phyloP scores from a whole-genome alignment of 371 early-diverging fungal genomes.

The Parasitella parasitica region DNA sequence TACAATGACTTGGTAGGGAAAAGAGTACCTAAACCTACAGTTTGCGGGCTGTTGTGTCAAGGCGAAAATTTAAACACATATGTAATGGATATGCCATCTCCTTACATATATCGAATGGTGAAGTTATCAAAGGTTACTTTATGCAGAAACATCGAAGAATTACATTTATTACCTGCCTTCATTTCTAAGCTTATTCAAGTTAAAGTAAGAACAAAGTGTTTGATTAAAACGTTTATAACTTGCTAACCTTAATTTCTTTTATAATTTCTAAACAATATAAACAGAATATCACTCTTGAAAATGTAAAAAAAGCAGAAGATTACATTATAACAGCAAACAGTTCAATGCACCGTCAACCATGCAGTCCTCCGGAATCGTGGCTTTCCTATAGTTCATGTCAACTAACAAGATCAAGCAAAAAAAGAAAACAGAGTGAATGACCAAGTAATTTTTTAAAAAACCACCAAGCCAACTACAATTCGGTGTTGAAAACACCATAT shows the following conservation, averaged over 20 bases:
- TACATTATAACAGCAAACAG: slow-evolving; percentile 15
- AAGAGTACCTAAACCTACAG: neutral
- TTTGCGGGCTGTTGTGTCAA: slow-evolving; percentile 12
- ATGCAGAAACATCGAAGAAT: slow-evolving; percentile 18
- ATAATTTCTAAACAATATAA: slow-evolving; percentile 14
- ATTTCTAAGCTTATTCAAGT: slow-evolving; percentile 19
- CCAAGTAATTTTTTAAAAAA: too few relatives aligned
- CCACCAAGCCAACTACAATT: too few relatives aligned
- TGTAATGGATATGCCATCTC: too few relatives aligned
- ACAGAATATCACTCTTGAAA: slow-evolving; percentile 21
- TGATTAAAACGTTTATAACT: slow-evolving; percentile 15
- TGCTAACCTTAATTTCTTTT: slow-evolving; percentile 17
- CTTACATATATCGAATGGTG: slow-evolving; percentile 3
- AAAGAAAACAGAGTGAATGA: slow-evolving; percentile 1
- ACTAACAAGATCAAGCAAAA: slow-evolving; percentile 13
- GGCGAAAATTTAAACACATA: slow-evolving; percentile 7
- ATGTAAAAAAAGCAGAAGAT: slow-evolving; percentile 18
- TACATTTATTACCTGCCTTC: slow-evolving; percentile 11
- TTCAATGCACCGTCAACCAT: slow-evolving; percentile 10
- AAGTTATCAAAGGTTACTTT: slow-evolving; percentile 14
- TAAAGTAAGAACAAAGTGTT: slow-evolving; percentile 21
- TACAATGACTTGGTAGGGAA: slow-evolving; percentile 12
- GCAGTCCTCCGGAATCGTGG: slow-evolving; percentile 17
- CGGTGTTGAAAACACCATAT: too few relatives aligned
- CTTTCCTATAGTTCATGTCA: slow-evolving; percentile 15